phyloP scores from a whole-genome alignment of 1,284 basidiomycete species.

The Leccinum idahoense region DNA sequence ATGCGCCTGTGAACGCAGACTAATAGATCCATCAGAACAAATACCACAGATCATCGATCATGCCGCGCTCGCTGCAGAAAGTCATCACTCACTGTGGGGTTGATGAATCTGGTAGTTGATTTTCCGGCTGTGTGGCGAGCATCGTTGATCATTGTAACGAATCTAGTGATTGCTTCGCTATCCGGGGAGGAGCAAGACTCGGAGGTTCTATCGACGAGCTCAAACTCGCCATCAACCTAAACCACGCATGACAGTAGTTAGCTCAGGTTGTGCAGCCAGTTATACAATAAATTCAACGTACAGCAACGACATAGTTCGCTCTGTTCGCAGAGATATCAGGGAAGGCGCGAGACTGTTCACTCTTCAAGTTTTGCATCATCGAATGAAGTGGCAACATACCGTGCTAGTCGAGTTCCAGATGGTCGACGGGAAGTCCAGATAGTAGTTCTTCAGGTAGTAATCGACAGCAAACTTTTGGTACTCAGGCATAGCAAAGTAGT shows the following conservation, averaged over 20 bases:
- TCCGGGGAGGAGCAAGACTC: constrained; percentile 31
- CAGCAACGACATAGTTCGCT: constrained; percentile 37
- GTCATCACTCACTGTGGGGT: constrained; percentile 21
- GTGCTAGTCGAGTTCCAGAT: too few species aligned
- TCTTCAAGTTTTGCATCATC: too few species aligned
- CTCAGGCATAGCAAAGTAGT: too few species aligned
- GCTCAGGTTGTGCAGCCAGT: not conserved
- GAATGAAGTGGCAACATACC: too few species aligned
- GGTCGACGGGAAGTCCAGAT: too few species aligned
- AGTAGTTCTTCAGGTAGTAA: too few species aligned
- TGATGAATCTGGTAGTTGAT: constrained; percentile 34
- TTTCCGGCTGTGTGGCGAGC: constrained; percentile 35
- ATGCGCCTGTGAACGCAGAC: constrained; percentile 8
- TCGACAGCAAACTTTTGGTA: too few species aligned
- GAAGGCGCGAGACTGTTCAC: too few species aligned
- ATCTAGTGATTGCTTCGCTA: constrained; percentile 29
- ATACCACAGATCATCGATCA: not conserved
- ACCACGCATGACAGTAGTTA: not conserved
- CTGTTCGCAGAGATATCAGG: constrained; percentile 38
- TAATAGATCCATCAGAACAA: constrained; percentile 19
- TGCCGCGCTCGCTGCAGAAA: not conserved
- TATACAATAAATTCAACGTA: constrained; percentile 8
- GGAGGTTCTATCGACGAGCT: constrained; percentile 32
- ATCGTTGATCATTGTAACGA: constrained; percentile 43
- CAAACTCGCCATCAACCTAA: constrained; percentile 32